Conservation (phyloP, 257 asterid genomes). For the Plectranthus barbatus region DNA sequence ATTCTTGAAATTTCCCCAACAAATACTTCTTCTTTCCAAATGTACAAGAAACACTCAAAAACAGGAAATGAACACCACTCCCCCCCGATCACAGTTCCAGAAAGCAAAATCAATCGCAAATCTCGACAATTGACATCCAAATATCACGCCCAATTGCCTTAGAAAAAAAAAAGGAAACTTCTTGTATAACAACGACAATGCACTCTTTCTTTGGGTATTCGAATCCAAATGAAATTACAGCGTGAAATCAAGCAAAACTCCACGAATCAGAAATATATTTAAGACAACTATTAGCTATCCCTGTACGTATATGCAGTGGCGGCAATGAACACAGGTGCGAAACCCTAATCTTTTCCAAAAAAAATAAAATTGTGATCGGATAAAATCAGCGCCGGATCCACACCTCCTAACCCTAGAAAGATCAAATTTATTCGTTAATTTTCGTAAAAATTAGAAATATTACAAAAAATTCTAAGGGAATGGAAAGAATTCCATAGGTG, state of each 20-base stretch:
- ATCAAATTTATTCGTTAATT: slow-evolving; percentile 27
- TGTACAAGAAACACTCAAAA: slow-evolving; percentile 14
- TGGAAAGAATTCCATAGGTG: slow-evolving; percentile 31
- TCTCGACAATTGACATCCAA: slow-evolving; percentile 35
- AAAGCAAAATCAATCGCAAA: slow-evolving; percentile 19
- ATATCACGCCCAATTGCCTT: slow-evolving; percentile 26
- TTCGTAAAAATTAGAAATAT: background rate
- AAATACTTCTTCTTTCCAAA: background rate
- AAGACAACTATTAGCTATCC: slow-evolving; percentile 14
- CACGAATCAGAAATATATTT: slow-evolving; percentile 19
- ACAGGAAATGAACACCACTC: slow-evolving; percentile 17
- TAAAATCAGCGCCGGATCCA: slow-evolving; percentile 35
- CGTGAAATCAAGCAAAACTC: slow-evolving; percentile 7
- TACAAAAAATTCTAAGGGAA: slow-evolving; percentile 16
- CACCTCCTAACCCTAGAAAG: slow-evolving; percentile 64
- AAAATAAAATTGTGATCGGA: slow-evolving; percentile 19
- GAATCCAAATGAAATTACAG: background rate
- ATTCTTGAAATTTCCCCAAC: slow-evolving; percentile 20
- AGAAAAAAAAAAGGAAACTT: background rate
- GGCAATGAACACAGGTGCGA: slow-evolving; percentile 63
- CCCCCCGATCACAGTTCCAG: slow-evolving; percentile 35
- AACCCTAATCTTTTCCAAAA: slow-evolving; percentile 59
- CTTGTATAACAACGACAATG: slow-evolving; percentile 1
- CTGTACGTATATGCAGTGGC: slow-evolving; percentile 33
- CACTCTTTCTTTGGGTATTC: background rate